Percentiles rank a stretch among this genome's conserved stretches.
Conservation (phyloP, 306 rosid species). For the Lathyrus aphaca region DNA sequence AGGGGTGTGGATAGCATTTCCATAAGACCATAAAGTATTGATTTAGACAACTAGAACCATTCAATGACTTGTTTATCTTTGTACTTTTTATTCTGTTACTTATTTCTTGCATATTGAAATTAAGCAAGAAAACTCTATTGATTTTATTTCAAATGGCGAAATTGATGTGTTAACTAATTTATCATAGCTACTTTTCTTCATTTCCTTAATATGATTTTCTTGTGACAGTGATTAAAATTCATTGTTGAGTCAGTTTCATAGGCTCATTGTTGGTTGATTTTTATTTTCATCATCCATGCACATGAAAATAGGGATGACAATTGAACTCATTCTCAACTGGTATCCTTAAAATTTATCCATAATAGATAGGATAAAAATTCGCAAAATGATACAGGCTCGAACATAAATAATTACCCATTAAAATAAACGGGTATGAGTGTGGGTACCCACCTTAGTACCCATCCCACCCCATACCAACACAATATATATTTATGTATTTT, state of each 20-base stretch:
- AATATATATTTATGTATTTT: too few relatives aligned
- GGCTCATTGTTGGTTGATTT: constrained; percentile 9
- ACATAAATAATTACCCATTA: too few relatives aligned
- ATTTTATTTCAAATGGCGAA: background rate
- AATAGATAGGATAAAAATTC: too few relatives aligned
- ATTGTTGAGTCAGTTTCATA: background rate
- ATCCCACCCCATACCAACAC: too few relatives aligned
- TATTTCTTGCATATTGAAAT: background rate
- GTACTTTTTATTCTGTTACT: background rate
- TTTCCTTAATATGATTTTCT: background rate
- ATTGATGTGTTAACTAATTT: background rate
- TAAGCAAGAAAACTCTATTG: background rate
- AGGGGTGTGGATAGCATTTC: background rate
- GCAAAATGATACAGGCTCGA: too few relatives aligned
- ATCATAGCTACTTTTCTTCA: background rate
- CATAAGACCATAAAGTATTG: background rate
- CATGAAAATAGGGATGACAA: too few relatives aligned
- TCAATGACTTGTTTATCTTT: too few relatives aligned
- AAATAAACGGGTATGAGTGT: too few relatives aligned
- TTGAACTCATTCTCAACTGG: too few relatives aligned
- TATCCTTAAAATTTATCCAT: too few relatives aligned
- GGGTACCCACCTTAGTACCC: too few relatives aligned
- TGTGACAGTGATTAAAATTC: background rate
- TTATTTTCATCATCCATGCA: background rate
- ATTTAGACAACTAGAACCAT: background rate